Evolutionary conservation across 306 rosid genomes (phyloP).

Genomic region (Erythrophleum fordii): DNA sequence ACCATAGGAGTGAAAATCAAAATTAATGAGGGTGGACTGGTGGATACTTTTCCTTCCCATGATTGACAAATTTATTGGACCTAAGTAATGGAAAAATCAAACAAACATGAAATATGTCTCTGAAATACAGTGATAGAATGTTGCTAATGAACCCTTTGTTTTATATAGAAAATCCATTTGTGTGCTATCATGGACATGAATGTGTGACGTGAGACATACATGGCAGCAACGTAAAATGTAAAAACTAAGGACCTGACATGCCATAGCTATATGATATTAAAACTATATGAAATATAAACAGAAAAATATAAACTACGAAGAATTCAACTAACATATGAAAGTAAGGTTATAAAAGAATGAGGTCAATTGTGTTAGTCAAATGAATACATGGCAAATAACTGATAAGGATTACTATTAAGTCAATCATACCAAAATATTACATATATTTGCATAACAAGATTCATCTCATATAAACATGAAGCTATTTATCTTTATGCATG

Average conservation of each 20-base stretch:
- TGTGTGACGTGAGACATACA: not conserved
- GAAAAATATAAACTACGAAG: not conserved
- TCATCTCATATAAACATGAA: not conserved
- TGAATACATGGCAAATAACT: not conserved
- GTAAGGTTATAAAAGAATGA: not conserved
- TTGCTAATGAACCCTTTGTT: not conserved
- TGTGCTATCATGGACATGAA: not conserved
- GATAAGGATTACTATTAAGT: not conserved
- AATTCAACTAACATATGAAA: not conserved
- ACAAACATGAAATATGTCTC: constrained; percentile 1
- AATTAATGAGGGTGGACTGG: constrained; percentile 7
- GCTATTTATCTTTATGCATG: not conserved
- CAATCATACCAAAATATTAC: not conserved
- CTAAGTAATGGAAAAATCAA: constrained; percentile 10
- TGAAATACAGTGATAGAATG: not conserved
- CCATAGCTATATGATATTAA: not conserved
- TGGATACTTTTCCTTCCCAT: constrained; percentile 13
- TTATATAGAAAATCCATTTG: not conserved
- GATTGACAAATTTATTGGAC: constrained; percentile 19
- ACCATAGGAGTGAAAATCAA: constrained; percentile 4
- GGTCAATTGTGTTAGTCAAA: not conserved
- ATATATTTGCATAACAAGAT: not conserved
- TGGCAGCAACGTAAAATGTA: not conserved
- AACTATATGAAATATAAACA: not conserved
- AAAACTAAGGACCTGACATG: not conserved